Evolutionary conservation across 495 filamentous ascomycete species (phyloP), one percentile per base, ranked within the genome.

Genomic region (Penicilliopsis zonata): DNA sequence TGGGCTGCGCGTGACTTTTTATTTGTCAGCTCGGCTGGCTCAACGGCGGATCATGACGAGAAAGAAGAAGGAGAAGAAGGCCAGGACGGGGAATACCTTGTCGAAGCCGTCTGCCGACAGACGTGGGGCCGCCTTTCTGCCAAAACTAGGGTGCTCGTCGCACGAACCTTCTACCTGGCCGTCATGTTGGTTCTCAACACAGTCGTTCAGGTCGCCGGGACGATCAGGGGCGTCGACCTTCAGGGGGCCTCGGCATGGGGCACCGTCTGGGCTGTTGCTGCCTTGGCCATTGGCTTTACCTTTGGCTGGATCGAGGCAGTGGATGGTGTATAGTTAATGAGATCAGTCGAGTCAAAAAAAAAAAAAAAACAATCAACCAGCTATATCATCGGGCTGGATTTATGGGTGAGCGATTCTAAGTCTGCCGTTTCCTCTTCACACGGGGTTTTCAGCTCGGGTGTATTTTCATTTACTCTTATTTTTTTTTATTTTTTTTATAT

Each of bases 1-100:
- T 63, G 69, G 37, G 80, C 82, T 1, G 75, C 76, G 15, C 65
- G 69, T 27, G 65, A 65, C 28, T 85, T 92, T 50, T 69, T 94
- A 34, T 87, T 92, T 47, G 75, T 74, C 18, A 82, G 76, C 39
- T 73, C 72, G 9, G 59, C 69, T 2, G 69, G 68, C 3, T 15
- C 30, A 8, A n/a, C 30, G n/a, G 30, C 18, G 13, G 61, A 56
- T 14, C 46, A 45, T 10, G 49, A 59, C 5, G 35, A 47, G 9
- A 57, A 60, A 30, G 42, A 72, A 42, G 60, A 78, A 41, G 64
- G 75, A 1, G 59, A 52, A 18, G 66, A 70, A 63, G 17, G 72
- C 52, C 13, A 55, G 74, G 38, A 53, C 38, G 42, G 72, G 72
- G 61, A 92, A 74, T 31, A 44, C 77, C 31, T 59, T 49, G 41